Percentiles rank a stretch among this genome's conserved stretches.
Conservation (phyloP, 1,284 basidiomycete genomes). For the Rhodotorula sp. region DNA sequence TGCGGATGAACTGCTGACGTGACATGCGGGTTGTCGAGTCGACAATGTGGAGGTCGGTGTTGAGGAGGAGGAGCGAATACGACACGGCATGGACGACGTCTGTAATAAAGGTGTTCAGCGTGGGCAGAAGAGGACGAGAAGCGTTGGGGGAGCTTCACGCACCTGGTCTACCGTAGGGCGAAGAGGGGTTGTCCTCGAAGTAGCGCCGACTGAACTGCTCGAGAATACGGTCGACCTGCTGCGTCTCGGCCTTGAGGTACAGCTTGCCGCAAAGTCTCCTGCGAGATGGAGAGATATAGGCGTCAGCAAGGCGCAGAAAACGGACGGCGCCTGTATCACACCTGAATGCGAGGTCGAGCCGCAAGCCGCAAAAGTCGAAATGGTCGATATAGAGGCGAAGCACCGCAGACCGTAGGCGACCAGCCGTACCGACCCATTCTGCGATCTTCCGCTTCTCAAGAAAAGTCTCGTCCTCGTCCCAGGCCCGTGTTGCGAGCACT, state of each 20-base stretch:
- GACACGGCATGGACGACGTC: conserved; percentile 89
- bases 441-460: conserved; percentile 86
- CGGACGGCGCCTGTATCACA: conserved; percentile 50
- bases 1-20: conserved; percentile 84
- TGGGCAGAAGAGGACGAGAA: background rate
- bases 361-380: conserved; percentile 80
- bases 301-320: too few species aligned
- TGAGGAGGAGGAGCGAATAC: conserved; percentile 89
- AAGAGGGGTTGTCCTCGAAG: conserved; percentile 81
- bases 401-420: conserved; percentile 68
- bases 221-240: conserved; percentile 94
- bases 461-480: conserved; percentile 82
- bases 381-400: conserved; percentile 77
- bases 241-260: conserved; percentile 91
- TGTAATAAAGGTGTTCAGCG: conserved; percentile 40
- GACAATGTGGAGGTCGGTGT: conserved; percentile 95
- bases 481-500: conserved; percentile 72
- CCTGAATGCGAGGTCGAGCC: conserved; percentile 89
- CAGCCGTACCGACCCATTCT: conserved; percentile 85
- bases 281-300: background rate
- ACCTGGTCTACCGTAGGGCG: conserved; percentile 78
- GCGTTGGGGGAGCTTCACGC: conserved; percentile 46
- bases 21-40: conserved; percentile 89
- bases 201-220: conserved; percentile 85
- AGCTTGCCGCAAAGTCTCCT: conserved; percentile 86